Evolutionary conservation across 768 basidiomycete species (phyloP), one percentile per base, ranked within the genome.

Genomic region (Rhodocollybia butyracea): DNA sequence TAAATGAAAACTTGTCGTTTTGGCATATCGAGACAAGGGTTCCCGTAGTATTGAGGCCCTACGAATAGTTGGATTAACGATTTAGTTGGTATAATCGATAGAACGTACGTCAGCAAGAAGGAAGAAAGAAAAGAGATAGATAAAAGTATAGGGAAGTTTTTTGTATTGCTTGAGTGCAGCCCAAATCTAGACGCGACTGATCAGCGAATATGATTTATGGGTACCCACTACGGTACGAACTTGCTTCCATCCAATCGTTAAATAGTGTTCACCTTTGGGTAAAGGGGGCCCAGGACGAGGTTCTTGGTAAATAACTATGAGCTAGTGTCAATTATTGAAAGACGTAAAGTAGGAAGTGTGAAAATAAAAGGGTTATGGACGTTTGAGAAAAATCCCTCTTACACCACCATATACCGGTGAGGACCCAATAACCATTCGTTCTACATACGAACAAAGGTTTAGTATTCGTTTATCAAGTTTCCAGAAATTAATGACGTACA

Each of bases 381-480:
- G 24, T 27, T 12, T 29, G 7, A 7, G 32, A 4, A 15, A 21
- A 12, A 24, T 34, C 40, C 36, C 1, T 70, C 86, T 46, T 70
- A 91, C 89, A 91, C 92, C 92, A 95, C 84, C 92, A 94, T 46
- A 92, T 83, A 7, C 91, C 91, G 8, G 78, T 75, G 1, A 93
- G 43, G 11, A 94, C 87, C 90, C 88, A 87, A 59, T 91, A 90
- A 0, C 73, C 76, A 55, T 85, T 91, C 13, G 82, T 85, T 22
- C 88, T 89, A 19, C 24, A 10, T 26, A 24, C 21, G 24, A 21
- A 12, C 32, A 21, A 19, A 30, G 22, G 5, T 31, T 12, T 3
- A 40, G 36, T 51, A 24, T 12, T 7, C 12, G 12, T 2, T 22
- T 17, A 12, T 42, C 32, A 46, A 39, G 13, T 45, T 22, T 12